Evolutionary conservation across 1,284 basidiomycete genomes (phyloP), one percentile per base, ranked within the genome.

Genomic region (Malassezia obtusa): DNA sequence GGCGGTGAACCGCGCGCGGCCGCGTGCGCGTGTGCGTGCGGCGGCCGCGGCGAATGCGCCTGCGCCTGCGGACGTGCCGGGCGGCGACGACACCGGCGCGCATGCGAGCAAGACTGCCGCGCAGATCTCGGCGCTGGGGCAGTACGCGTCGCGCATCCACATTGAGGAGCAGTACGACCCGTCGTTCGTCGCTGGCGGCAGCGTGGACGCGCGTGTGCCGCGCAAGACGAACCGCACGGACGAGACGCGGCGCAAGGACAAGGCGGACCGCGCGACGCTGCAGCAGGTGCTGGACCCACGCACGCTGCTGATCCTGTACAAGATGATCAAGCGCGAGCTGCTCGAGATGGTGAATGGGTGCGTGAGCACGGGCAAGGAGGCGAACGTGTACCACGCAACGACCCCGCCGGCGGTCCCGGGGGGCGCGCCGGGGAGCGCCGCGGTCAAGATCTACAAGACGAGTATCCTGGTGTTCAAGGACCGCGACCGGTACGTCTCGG

Each of bases 371-470:
- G 71, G 71, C 10, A 73, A 73, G 39, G 71, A 73, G 47, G 71
- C 68, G 12, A 73, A 68, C 37, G 71, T 73, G 6, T 73, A 71
- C 47, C 68, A 73, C 37, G 70, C 68, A 9, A 62, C 60, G 17
- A 64, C 60, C 19, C 57, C 67, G 19, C 45, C 57, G 8, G 24
- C 49, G 2, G 37, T 33, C 15, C 14, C 49, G 14, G 51, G 49
- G 1, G 31, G n/a, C 7, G 33, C 21, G 1, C 49, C 63, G n/a
- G 58, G 62, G 8, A 60, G 58, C 26, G 46, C 67, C 12, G 67
- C 92, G 0, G 80, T 98, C 59, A 99, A 98, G 76, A 92, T 99
- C 63, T 99, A 92, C 79, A 94, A 98, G 75, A 99, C 94, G 0
- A 92, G 89, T 25, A 98, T 99, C 61, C 82, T 99, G 8, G 81